phyloP scores from a whole-genome alignment of 305 asterid species.

The Fraxinus angustifolia region DNA sequence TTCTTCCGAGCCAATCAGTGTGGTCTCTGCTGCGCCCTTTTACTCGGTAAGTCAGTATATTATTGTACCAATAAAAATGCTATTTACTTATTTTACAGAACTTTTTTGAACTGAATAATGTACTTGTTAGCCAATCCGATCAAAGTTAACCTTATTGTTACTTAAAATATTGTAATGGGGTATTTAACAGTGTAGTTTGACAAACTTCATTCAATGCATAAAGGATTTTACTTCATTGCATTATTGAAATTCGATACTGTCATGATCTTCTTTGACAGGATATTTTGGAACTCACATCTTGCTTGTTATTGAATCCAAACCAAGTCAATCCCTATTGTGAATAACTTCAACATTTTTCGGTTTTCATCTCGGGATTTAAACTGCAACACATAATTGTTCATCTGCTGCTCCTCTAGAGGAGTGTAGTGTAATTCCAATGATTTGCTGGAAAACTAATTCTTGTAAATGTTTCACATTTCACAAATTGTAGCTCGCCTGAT shows the following conservation, averaged over 20 bases:
- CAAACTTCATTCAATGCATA: neutral
- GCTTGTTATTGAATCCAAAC: neutral
- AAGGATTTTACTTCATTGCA: neutral
- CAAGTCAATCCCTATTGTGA: neutral
- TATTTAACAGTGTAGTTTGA: neutral
- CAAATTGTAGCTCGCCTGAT: neutral
- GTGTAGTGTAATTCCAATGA: slow-evolving; percentile 18
- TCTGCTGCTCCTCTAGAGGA: slow-evolving; percentile 24
- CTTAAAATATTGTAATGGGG: neutral
- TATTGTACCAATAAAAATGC: neutral
- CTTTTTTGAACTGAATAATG: neutral
- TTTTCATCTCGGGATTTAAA: slow-evolving; percentile 19
- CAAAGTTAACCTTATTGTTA: neutral
- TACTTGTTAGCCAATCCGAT: neutral
- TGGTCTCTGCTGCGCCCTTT: slow-evolving; percentile 87
- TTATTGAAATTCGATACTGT: neutral
- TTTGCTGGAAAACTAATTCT: slow-evolving; percentile 20
- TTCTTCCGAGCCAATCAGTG: slow-evolving; percentile 53
- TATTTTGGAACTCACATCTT: neutral
- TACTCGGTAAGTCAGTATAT: slow-evolving; percentile 62
- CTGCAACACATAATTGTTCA: slow-evolving; percentile 23
- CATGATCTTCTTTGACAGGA: neutral
- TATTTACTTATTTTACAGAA: neutral
- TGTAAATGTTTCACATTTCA: slow-evolving; percentile 16
- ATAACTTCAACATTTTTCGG: slow-evolving; percentile 11